phyloP scores from a whole-genome alignment of 306 rosid species.

The Crataegus laevigata region DNA sequence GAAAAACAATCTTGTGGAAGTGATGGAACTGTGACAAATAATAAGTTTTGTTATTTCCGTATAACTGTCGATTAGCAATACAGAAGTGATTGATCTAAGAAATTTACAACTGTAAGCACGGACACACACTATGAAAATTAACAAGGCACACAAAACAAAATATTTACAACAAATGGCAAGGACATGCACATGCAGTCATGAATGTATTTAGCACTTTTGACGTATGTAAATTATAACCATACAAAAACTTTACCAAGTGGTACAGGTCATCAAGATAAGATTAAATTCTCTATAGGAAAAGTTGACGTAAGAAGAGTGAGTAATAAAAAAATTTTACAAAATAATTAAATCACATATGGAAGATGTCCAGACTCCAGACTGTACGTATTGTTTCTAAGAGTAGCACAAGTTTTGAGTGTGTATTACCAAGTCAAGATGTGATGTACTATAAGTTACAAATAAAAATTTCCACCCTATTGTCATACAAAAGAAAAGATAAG shows the following conservation, averaged over 20 bases:
- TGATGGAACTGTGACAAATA: neutral
- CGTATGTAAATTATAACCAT: neutral
- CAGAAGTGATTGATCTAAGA: neutral
- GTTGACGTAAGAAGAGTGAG: neutral
- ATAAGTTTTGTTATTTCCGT: neutral
- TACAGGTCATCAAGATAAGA: neutral
- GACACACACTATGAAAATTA: neutral
- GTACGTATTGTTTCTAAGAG: neutral
- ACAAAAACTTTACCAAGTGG: neutral
- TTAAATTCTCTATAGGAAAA: neutral
- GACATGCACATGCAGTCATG: neutral
- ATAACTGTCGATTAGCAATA: too few relatives aligned
- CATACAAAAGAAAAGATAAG: neutral
- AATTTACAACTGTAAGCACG: neutral
- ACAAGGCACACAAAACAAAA: neutral
- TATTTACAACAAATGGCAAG: neutral
- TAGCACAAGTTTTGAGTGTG: neutral
- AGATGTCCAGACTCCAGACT: neutral
- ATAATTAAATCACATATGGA: neutral
- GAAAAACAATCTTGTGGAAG: neutral
- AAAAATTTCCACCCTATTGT: neutral
- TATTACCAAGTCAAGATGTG: neutral
- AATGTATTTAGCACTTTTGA: neutral
- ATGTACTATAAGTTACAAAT: neutral
- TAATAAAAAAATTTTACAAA: neutral